Conservation (phyloP, 192 early-diverging fungal species). For the Coemansia sp. region DNA sequence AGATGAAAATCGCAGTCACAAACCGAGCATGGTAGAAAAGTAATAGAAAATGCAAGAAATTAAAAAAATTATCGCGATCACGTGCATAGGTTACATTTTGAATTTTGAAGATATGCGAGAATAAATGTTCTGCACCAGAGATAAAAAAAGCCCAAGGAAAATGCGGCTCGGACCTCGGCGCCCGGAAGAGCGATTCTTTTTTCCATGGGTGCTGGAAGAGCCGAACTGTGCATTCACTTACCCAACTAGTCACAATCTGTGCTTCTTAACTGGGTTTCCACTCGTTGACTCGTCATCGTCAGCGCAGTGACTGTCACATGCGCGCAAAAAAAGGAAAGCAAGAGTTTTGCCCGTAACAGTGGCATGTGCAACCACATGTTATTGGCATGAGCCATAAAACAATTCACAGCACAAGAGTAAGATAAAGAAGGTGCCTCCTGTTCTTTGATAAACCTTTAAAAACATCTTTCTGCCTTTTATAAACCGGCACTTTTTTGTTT, state of each 20-base stretch:
- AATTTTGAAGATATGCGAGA: background rate
- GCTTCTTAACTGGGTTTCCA: background rate
- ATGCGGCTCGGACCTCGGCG: background rate
- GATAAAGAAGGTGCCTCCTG: no score
- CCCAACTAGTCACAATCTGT: no score
- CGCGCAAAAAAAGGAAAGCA: background rate
- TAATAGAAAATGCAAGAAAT: background rate
- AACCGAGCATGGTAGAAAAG: background rate
- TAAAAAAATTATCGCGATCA: background rate
- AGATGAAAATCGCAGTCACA: background rate
- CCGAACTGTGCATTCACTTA: no score
- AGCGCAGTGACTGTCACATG: background rate
- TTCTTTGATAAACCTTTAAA: background rate
- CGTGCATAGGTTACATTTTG: slow-evolving; percentile 5
- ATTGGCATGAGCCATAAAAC: no score
- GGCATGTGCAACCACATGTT: no score
- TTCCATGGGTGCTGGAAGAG: no score
- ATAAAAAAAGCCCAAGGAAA: background rate
- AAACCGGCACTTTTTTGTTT: background rate
- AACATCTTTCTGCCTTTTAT: background rate
- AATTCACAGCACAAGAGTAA: no score
- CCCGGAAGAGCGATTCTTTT: background rate
- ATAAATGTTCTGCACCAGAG: no score
- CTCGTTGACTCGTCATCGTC: background rate
- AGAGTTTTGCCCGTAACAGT: no score